These are phyloP conservation scores for Magnaporthales sp. DNA, from an alignment of 2,329 filamentous ascomycete species.

Conservation along the genomic window DNA sequence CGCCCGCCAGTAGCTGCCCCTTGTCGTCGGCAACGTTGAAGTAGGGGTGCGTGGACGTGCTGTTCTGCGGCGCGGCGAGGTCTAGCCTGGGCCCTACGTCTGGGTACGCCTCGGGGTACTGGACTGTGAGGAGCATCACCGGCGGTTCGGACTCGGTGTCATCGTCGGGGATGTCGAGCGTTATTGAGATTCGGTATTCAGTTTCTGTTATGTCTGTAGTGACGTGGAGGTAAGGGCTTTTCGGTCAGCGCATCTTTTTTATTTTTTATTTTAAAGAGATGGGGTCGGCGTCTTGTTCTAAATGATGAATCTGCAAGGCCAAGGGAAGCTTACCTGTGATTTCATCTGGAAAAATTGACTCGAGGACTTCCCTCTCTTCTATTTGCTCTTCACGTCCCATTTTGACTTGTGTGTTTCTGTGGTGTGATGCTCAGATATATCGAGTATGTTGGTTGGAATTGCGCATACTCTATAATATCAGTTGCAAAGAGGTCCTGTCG, in stretches of 20 bases:
- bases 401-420: conserved; percentile 12
- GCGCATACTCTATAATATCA: background rate
- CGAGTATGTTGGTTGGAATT: background rate
- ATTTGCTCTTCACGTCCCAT: conserved; percentile 80
- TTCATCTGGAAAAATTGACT: conserved; percentile 97
- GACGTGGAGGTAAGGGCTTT: background rate
- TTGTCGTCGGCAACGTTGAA: conserved; percentile 80
- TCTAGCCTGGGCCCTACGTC: conserved; percentile 80
- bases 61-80: conserved; percentile 64
- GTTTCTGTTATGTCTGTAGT: conserved; percentile 77
- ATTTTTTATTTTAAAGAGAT: background rate
- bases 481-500: background rate
- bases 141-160: conserved; percentile 54
- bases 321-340: conserved; percentile 64
- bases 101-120: conserved; percentile 85
- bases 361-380: conserved; percentile 95
- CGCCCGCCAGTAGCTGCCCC: conserved; percentile 57
- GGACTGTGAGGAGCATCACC: conserved; percentile 71
- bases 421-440: background rate
- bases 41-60: conserved; percentile 51
- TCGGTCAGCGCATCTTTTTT: conserved; percentile 1
- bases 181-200: conserved; percentile 78
- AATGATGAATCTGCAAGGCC: too few relatives aligned
- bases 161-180: conserved; percentile 65
- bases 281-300: background rate